phyloP scores from a whole-genome alignment of 441 rosid genomes.

The Populus hybrid region DNA sequence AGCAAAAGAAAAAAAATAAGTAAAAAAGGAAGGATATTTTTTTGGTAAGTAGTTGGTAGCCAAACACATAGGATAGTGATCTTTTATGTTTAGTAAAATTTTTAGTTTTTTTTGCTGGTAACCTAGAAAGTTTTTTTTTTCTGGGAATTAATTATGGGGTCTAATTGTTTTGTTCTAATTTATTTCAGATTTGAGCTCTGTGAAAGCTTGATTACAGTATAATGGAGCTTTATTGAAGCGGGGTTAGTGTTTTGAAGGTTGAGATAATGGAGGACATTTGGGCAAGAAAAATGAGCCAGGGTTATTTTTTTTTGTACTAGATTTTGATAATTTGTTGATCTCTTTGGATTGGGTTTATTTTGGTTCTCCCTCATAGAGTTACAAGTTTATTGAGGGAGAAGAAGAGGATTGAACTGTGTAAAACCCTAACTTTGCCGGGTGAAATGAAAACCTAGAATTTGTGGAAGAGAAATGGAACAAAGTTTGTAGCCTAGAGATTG shows the following conservation, averaged over 20 bases:
- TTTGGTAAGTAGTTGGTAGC: background rate
- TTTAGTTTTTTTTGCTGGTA: no score
- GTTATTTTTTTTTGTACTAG: conserved; percentile 5
- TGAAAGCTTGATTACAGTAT: conserved; percentile 29
- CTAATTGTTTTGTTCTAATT: background rate
- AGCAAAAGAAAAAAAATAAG: background rate
- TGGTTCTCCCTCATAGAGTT: conserved; percentile 1
- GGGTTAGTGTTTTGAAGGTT: conserved; percentile 13
- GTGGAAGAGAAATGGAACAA: conserved; percentile 23
- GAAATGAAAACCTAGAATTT: no score
- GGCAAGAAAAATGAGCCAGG: conserved; percentile 18
- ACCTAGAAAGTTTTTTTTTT: background rate
- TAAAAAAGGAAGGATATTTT: no score
- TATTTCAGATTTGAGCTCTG: conserved; percentile 28
- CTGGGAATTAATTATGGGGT: background rate
- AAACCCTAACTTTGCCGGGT: conserved; percentile 20
- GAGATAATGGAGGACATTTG: conserved; percentile 17
- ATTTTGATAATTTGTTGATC: conserved; percentile 9
- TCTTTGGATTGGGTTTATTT: conserved; percentile 15
- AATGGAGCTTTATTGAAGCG: conserved; percentile 26
- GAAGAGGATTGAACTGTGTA: conserved; percentile 11
- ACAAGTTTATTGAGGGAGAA: conserved; percentile 4
- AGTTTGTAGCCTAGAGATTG: conserved; percentile 20
- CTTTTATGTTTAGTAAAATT: background rate
- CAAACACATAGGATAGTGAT: background rate